Base-by-base conservation (phyloP, 2,329 filamentous ascomycete species). In the Colletotrichum musicola region DNA sequence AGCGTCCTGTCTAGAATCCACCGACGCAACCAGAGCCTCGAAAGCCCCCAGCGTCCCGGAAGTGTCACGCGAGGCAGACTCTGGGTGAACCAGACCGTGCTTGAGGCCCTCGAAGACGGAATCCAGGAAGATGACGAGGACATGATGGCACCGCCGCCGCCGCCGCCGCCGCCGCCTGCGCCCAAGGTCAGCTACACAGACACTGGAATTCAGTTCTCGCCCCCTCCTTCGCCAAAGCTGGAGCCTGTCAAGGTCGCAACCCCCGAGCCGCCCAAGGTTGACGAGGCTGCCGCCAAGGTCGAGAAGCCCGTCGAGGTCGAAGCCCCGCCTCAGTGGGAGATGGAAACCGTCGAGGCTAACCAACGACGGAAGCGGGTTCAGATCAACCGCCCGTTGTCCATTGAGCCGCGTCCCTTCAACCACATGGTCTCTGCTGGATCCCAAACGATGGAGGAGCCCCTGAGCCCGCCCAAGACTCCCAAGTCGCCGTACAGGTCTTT, bases 151-250 rank as follows among this genome's bases (percentile, higher is more conserved):
- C 72, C 73, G 56, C 70, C 76, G 16, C 73, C 74, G 60, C 70
- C 76, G n/a, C 72, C 73, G 56, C 70, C 76, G 16, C 73, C 74
- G 60, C 70, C 76, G n/a, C 71, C 76, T 18, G 72, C 72, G 2
- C 76, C 78, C 10, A 84, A 83, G 69, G 76, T 81, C 50, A 81
- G 84, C 67, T 97, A 96, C 81, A 87, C 88, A 46, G 93, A 97
- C 75, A 87, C 86, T n/a, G 93, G 90, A 4, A 86, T 93, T 38
- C 95, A 98, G 77, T 96, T 88, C 75, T 96, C 94, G 40, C 94
- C 94, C 53, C 93, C 93, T 1, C 86, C 91, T 3, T 97, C 94
- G 2, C 93, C 93, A 1, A 84, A 83, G 73, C 64, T 85, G 5
- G 69, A 75, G 10, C 78, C 83, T 0, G 73, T 72, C 56, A 82